phyloP scores from a whole-genome alignment of 257 asterid species.

The Solanum virginianum region DNA sequence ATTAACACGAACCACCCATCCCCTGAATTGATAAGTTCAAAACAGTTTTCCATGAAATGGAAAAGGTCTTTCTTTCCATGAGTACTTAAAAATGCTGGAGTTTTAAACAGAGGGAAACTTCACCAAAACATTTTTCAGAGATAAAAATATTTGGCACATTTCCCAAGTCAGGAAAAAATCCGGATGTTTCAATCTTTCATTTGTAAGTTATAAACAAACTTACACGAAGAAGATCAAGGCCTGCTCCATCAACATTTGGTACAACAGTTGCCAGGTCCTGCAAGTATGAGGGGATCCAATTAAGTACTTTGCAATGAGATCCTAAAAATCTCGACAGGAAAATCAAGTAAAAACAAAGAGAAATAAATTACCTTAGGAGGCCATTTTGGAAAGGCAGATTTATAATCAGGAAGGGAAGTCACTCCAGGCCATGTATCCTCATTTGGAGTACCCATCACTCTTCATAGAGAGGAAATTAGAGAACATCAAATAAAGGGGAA shows the following conservation, averaged over 20 bases:
- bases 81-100: not conserved
- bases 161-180: not conserved
- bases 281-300: constrained; percentile 8
- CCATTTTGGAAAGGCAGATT: constrained; percentile 82
- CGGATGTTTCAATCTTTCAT: not conserved
- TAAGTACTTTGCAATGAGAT: not conserved
- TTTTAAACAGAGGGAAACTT: not conserved
- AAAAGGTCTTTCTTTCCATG: not conserved
- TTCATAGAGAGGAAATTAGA: constrained; percentile 18
- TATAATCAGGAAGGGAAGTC: constrained; percentile 85
- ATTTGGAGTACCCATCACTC: constrained; percentile 93
- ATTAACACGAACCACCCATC: not conserved
- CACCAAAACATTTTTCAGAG: not conserved
- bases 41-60: not conserved
- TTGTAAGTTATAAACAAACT: constrained; percentile 12
- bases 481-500: not conserved
- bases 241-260: constrained; percentile 64
- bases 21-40: not conserved
- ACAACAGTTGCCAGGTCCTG: constrained; percentile 71
- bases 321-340: not conserved
- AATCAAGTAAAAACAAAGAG: not conserved
- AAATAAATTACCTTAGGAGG: constrained; percentile 48
- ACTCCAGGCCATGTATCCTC: constrained; percentile 96
- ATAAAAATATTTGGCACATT: not conserved
- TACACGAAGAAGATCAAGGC: constrained; percentile 83